Conservation (phyloP, 148 eudicot genomes). For the Amaranthus palmeri region DNA sequence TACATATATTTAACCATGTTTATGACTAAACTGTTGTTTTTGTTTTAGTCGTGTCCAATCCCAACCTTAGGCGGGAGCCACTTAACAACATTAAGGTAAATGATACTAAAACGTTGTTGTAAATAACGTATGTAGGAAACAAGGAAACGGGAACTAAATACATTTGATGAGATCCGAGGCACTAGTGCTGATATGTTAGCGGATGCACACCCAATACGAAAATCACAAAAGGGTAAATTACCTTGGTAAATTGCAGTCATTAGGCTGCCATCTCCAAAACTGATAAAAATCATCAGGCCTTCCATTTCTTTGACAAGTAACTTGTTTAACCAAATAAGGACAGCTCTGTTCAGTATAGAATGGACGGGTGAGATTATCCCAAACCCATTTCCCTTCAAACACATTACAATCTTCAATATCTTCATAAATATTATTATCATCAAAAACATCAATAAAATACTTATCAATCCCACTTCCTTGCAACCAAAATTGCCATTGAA, state of each 20-base stretch:
- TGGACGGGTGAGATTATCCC: conserved; percentile 62
- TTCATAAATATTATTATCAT: conserved; percentile 40
- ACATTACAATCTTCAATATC: conserved; percentile 69
- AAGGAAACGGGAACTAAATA: too few relatives aligned
- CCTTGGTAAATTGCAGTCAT: conserved; percentile 84
- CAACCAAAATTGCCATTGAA: conserved; percentile 34
- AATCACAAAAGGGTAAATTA: conserved; percentile 15
- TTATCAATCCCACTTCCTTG: conserved; percentile 22
- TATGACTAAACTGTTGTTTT: too few relatives aligned
- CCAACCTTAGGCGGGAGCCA: too few relatives aligned
- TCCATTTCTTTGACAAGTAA: conserved; percentile 73
- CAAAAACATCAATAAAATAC: conserved; percentile 12
- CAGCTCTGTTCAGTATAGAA: conserved; percentile 67
- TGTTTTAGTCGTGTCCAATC: too few relatives aligned
- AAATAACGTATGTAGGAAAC: too few relatives aligned
- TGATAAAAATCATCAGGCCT: conserved; percentile 71
- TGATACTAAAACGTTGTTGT: too few relatives aligned
- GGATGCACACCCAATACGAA: too few relatives aligned
- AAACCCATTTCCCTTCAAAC: conserved; percentile 74
- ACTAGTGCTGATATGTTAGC: too few relatives aligned
- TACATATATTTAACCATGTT: too few relatives aligned
- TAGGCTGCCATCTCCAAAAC: conserved; percentile 92
- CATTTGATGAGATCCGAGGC: too few relatives aligned
- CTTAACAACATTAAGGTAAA: too few relatives aligned
- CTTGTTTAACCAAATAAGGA: conserved; percentile 70